These are phyloP conservation scores for Flaveria ramosissima DNA, from an alignment of 129 eudicot species.

Conservation along the genomic window DNA sequence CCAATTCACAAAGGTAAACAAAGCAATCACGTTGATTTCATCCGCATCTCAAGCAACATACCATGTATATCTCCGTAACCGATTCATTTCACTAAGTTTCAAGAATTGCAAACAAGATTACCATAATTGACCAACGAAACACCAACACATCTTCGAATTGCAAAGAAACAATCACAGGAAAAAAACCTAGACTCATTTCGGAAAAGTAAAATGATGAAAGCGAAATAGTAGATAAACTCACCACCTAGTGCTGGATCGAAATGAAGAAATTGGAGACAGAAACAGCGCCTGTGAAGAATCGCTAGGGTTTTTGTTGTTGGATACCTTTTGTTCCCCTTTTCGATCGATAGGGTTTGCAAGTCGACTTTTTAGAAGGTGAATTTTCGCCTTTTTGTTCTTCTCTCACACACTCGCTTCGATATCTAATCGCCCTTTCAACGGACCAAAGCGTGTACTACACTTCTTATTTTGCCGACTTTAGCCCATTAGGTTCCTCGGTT, in stretches of 20 bases:
- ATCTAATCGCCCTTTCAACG: conserved; percentile 17
- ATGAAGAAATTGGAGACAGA: conserved; percentile 23
- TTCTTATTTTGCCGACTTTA: not conserved
- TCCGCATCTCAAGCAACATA: not conserved
- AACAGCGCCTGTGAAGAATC: conserved; percentile 25
- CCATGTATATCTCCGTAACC: conserved; percentile 3
- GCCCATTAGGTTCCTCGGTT: not conserved
- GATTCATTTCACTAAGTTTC: conserved; percentile 18
- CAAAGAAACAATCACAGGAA: not conserved
- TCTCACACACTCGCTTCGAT: conserved; percentile 23
- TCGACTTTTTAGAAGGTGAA: conserved; percentile 30
- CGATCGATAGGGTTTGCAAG: conserved; percentile 38
- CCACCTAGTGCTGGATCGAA: conserved; percentile 29
- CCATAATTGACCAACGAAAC: conserved; percentile 23
- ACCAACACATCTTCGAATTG: conserved; percentile 12
- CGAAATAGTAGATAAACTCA: conserved; percentile 29
- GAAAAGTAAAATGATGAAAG: not conserved
- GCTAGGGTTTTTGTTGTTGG: conserved; percentile 41
- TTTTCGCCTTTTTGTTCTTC: conserved; percentile 24
- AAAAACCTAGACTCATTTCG: not conserved
- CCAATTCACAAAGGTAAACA: not conserved
- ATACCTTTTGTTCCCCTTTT: not conserved
- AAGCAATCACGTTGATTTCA: too few relatives aligned
- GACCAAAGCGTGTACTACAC: conserved; percentile 3
- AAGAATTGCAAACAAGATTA: not conserved